Percentiles rank a stretch among this genome's conserved stretches.
These are phyloP conservation scores for Rozella allomycis DNA, from an alignment of 371 early-diverging fungal genomes.

Conservation along the genomic window DNA sequence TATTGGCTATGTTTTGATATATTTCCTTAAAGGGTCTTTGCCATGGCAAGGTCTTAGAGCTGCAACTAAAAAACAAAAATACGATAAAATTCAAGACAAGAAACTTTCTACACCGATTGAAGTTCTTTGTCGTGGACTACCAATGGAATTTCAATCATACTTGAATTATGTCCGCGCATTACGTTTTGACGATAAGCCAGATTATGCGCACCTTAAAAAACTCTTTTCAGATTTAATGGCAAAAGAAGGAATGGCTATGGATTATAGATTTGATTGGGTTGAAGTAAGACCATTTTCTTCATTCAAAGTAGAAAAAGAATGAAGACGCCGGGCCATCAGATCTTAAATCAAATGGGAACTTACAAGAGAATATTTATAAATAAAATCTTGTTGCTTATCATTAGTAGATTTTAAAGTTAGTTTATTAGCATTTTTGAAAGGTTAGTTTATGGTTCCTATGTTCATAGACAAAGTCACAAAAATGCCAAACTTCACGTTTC, in stretches of 20 bases:
- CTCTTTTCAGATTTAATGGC: constrained; percentile 87
- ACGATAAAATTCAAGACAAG: constrained; percentile 97
- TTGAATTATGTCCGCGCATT: constrained; percentile 89
- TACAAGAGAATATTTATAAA: no score
- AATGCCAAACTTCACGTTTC: no score
- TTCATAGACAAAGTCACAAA: no score
- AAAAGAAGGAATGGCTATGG: constrained; percentile 79
- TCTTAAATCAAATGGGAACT: no score
- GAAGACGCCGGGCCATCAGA: no score
- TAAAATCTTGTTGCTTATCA: no score
- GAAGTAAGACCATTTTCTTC: no score
- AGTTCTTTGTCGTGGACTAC: constrained; percentile 80
- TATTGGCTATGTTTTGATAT: constrained; percentile 96
- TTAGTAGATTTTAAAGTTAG: no score
- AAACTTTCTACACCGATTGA: constrained; percentile 95
- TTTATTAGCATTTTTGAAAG: no score
- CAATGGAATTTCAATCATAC: constrained; percentile 86
- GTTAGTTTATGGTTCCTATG: no score
- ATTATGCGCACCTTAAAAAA: constrained; percentile 89
- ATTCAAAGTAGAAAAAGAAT: no score
- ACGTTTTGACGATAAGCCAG: constrained; percentile 96
- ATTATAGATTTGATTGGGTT: constrained; percentile 96
- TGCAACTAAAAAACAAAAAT: constrained; percentile 95
- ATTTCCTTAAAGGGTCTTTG: constrained; percentile 91
- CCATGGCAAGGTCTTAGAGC: constrained; percentile 99